Conservation (phyloP, 2,329 filamentous ascomycete species). For the Onygenales sp. region DNA sequence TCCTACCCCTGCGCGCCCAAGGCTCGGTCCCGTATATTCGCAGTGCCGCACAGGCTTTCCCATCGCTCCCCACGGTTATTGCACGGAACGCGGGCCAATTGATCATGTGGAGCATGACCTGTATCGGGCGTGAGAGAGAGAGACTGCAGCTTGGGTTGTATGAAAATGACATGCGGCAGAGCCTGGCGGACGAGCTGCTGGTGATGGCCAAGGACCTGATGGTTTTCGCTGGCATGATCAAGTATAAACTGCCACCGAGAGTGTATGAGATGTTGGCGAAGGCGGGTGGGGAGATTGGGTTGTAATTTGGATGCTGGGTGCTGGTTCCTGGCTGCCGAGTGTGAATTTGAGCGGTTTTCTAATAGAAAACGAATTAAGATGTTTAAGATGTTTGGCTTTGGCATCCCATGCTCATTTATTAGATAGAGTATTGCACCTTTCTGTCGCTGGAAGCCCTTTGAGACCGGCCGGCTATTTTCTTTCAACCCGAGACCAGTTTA, state of each 20-base stretch:
- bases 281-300: slow-evolving; percentile 58
- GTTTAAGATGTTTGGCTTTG: too few species aligned
- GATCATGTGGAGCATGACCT: slow-evolving; percentile 86
- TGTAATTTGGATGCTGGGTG: slow-evolving; percentile 14
- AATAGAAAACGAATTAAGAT: too few species aligned
- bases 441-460: too few species aligned
- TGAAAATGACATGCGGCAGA: slow-evolving; percentile 42
- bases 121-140: slow-evolving; percentile 70
- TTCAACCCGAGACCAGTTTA: too few species aligned
- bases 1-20: slow-evolving; percentile 67
- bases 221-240: slow-evolving; percentile 85
- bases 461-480: too few species aligned
- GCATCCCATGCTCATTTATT: too few species aligned
- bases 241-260: slow-evolving; percentile 78
- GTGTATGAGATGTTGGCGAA: slow-evolving; percentile 82
- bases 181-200: slow-evolving; percentile 59
- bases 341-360: too few species aligned
- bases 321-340: too few species aligned
- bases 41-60: slow-evolving; percentile 69
- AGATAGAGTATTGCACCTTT: too few species aligned
- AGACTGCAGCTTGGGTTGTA: slow-evolving; percentile 61
- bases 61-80: slow-evolving; percentile 66
- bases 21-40: slow-evolving; percentile 75
- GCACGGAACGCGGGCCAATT: slow-evolving; percentile 84
- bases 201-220: slow-evolving; percentile 82